Evolutionary conservation across 164 flowering plant genomes (phyloP).

Genomic region (Umbilicus rupestris): DNA sequence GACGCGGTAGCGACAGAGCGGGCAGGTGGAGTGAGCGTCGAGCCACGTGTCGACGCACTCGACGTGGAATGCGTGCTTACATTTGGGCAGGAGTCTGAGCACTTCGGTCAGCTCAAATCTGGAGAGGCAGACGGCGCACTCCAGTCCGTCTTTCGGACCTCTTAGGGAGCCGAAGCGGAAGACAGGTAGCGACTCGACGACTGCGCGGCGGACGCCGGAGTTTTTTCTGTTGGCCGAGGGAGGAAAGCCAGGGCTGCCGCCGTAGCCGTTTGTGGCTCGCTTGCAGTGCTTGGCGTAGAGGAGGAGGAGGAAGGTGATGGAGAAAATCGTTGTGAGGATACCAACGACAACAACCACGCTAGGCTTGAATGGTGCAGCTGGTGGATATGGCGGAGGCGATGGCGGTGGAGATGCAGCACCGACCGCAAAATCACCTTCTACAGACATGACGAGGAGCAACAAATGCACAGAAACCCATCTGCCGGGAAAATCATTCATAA

Average conservation of each 20-base stretch:
- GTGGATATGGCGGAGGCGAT: neutral
- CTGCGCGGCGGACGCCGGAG: slow-evolving; percentile 60
- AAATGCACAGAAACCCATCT: no score
- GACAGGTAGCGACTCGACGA: slow-evolving; percentile 69
- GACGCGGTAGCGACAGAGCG: slow-evolving; percentile 85
- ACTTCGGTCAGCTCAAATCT: slow-evolving; percentile 55
- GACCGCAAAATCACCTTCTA: no score
- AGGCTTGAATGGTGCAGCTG: slow-evolving; percentile 38
- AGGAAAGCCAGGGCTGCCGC: neutral
- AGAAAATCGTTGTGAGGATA: slow-evolving; percentile 60
- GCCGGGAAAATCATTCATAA: no score
- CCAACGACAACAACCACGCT: slow-evolving; percentile 55
- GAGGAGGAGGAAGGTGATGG: slow-evolving; percentile 66
- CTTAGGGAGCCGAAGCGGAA: slow-evolving; percentile 60
- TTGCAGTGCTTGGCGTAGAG: slow-evolving; percentile 80
- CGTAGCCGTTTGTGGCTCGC: slow-evolving; percentile 12
- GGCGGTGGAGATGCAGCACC: slow-evolving; percentile 1
- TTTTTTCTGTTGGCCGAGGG: slow-evolving; percentile 27
- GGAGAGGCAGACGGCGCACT: slow-evolving; percentile 82
- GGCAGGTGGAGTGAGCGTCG: slow-evolving; percentile 92
- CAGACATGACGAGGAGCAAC: no score
- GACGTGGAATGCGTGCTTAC: slow-evolving; percentile 91
- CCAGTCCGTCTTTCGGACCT: slow-evolving; percentile 76
- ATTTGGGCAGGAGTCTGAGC: slow-evolving; percentile 69
- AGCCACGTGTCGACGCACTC: slow-evolving; percentile 98